Evolutionary conservation across 2,329 filamentous ascomycete species (phyloP).

Genomic region (Didymosphaeria variabile): DNA sequence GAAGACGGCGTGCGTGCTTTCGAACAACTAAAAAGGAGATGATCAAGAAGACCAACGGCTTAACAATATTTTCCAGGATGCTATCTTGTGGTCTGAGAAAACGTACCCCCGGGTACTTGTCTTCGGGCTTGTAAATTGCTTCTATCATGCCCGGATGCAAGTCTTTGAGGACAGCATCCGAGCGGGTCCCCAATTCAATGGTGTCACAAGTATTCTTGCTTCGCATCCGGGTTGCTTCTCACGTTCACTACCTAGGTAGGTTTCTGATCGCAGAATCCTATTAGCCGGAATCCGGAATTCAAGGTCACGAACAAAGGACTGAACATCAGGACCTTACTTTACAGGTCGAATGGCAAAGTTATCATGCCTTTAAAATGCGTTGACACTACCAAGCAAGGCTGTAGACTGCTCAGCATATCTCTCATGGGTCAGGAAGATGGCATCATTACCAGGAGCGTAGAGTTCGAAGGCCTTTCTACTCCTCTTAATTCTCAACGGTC

Average conservation of each 20-base stretch:
- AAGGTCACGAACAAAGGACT: slow-evolving; percentile 6
- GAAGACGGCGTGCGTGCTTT: slow-evolving; percentile 33
- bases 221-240: neutral
- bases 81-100: too few relatives aligned
- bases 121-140: slow-evolving; percentile 38
- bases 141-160: slow-evolving; percentile 24
- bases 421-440: neutral
- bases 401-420: neutral
- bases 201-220: neutral
- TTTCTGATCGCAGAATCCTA: neutral
- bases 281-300: slow-evolving; percentile 1
- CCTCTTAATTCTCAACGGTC: neutral
- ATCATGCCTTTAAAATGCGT: slow-evolving; percentile 1
- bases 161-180: slow-evolving; percentile 36
- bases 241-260: too few relatives aligned
- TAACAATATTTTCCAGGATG: slow-evolving; percentile 20
- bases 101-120: slow-evolving; percentile 14
- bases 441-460: neutral
- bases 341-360: neutral
- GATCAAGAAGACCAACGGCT: slow-evolving; percentile 17
- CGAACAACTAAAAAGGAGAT: slow-evolving; percentile 27
- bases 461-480: neutral
- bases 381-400: neutral
- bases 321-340: neutral
- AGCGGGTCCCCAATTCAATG: neutral